Percentiles rank a stretch among this genome's conserved stretches.
These are phyloP conservation scores for Candida sanyaensis DNA, from an alignment of 1,139 yeast species.

Conservation along the genomic window DNA sequence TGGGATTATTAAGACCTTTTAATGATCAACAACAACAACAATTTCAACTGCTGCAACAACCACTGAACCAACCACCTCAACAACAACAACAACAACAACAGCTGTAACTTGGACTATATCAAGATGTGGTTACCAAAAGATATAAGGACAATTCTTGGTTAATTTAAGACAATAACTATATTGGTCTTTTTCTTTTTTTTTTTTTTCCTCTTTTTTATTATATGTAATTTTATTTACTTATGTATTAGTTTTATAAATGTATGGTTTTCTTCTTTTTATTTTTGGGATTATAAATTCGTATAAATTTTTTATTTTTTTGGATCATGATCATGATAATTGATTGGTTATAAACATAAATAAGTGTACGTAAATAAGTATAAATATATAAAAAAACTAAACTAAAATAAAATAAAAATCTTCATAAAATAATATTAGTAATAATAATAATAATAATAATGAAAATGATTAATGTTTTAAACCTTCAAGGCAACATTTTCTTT, in stretches of 20 bases:
- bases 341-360: no score
- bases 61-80: no score
- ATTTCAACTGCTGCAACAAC: no score
- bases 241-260: neutral
- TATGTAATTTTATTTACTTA: neutral
- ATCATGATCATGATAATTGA: neutral
- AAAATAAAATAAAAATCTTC: no score
- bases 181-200: neutral
- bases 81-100: no score
- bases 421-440: no score
- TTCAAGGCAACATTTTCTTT: slow-evolving; percentile 59
- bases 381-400: no score
- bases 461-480: slow-evolving; percentile 20
- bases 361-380: no score
- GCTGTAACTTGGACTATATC: neutral
- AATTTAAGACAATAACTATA: neutral
- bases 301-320: no score
- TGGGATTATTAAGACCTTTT: slow-evolving; percentile 6
- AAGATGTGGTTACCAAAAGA: slow-evolving; percentile 4
- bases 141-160: neutral
- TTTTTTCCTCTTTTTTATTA: no score
- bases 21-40: neutral
- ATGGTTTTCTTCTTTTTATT: neutral
- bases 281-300: neutral
- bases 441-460: neutral